A percentile compares a stretch with the other conserved stretches of the same genome.
These are phyloP conservation scores for Colletotrichum coccodes DNA, from an alignment of 2,329 filamentous ascomycete genomes.

Conservation along the genomic window DNA sequence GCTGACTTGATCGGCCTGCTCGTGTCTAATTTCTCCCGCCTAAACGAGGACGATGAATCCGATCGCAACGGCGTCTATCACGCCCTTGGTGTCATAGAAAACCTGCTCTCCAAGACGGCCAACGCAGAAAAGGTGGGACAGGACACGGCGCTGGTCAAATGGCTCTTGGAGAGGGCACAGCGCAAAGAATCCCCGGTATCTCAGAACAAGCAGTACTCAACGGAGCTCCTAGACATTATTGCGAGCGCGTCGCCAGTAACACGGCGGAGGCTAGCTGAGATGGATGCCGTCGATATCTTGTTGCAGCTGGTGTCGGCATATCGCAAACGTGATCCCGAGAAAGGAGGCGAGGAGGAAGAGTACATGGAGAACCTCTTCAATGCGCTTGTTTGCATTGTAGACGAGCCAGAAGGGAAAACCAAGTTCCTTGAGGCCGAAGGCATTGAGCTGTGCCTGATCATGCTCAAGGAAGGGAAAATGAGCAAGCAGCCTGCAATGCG, in stretches of 20 bases:
- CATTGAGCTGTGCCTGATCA: slow-evolving; percentile 89
- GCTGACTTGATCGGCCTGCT: slow-evolving; percentile 80
- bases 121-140: slow-evolving; percentile 78
- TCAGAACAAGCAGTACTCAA: slow-evolving; percentile 96
- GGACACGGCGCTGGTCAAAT: slow-evolving; percentile 75
- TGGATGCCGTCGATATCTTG: slow-evolving; percentile 81
- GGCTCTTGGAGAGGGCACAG: slow-evolving; percentile 81
- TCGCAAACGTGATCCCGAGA: slow-evolving; percentile 85
- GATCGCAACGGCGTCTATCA: slow-evolving; percentile 91
- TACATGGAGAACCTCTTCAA: slow-evolving; percentile 96
- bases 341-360: slow-evolving; percentile 90
- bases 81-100: slow-evolving; percentile 84
- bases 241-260: slow-evolving; percentile 79
- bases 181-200: slow-evolving; percentile 73
- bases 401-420: slow-evolving; percentile 78
- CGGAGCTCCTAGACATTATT: slow-evolving; percentile 90
- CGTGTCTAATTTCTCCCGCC: slow-evolving; percentile 79
- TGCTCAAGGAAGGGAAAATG: slow-evolving; percentile 89
- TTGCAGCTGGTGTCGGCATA: slow-evolving; percentile 88
- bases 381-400: slow-evolving; percentile 81
- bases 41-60: slow-evolving; percentile 77
- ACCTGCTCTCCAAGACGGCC: slow-evolving; percentile 77
- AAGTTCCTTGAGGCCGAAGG: slow-evolving; percentile 92
- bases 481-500: slow-evolving; percentile 82
- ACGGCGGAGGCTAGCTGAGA: slow-evolving; percentile 67